These are phyloP conservation scores for Wickerhamomyces strasburgensis DNA, from an alignment of 805 yeast species.

Conservation along the genomic window DNA sequence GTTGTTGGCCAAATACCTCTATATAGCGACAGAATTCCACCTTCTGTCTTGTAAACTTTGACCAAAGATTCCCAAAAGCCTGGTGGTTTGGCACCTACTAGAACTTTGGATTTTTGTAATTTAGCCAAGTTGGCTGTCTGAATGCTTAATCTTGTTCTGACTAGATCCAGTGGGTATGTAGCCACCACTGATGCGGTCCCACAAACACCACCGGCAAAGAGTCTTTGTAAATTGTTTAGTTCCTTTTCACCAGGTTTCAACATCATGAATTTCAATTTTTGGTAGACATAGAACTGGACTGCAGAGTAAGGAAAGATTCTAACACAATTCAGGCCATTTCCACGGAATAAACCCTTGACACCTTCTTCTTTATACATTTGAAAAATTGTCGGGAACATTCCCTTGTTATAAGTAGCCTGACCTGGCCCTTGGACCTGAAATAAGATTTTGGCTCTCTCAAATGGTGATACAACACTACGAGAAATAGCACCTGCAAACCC, in stretches of 20 bases:
- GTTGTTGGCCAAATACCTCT: constrained; percentile 89
- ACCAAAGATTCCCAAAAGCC: constrained; percentile 58
- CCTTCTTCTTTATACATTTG: constrained; percentile 90
- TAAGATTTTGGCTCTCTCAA: constrained; percentile 88
- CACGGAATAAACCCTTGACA: constrained; percentile 82
- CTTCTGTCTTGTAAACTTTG: constrained; percentile 68
- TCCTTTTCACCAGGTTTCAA: constrained; percentile 30
- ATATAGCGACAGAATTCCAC: constrained; percentile 74
- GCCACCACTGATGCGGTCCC: constrained; percentile 76
- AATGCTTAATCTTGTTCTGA: constrained; percentile 82
- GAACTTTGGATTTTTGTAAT: constrained; percentile 39
- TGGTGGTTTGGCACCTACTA: constrained; percentile 47
- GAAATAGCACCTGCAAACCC: constrained; percentile 79
- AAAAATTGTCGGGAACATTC: constrained; percentile 67
- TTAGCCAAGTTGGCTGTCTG: constrained; percentile 68
- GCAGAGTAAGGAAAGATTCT: constrained; percentile 93
- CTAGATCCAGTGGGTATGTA: constrained; percentile 89
- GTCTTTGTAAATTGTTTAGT: constrained; percentile 51
- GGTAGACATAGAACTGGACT: constrained; percentile 86
- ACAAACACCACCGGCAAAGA: constrained; percentile 74
- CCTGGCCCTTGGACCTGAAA: constrained; percentile 77
- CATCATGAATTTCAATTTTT: constrained; percentile 45
- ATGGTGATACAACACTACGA: constrained; percentile 89
- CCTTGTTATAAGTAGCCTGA: constrained; percentile 42
- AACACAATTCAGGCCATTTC: constrained; percentile 85